Base-by-base conservation (phyloP, 257 asterid species). In the Solanum corneliomulleri region DNA sequence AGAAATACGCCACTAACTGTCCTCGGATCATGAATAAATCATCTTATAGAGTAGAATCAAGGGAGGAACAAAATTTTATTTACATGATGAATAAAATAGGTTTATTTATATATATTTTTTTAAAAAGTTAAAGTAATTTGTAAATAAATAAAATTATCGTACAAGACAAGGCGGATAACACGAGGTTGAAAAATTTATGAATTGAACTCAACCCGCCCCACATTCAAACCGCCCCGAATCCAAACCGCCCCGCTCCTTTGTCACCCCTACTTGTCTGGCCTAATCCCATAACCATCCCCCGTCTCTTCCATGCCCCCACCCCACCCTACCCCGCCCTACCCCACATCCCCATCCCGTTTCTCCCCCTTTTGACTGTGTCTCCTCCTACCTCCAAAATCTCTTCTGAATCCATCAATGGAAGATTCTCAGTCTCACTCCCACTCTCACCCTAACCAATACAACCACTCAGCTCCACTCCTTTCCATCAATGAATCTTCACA, bases 361-460 rank as follows among this genome's bases (percentile, higher is more conserved):
- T 31, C 16, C 31, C 31, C 64, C 88, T 76, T 77, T 76, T 86
- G 75, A 86, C 88, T n/a, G n/a, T 75, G 85, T 86, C 88, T 86
- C 81, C 44, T 44, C 86, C 58, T 7, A 23, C 86, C 82, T 42
- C 47, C 45, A 41, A 47, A 45, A 42, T 25, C 66, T 35, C 76
- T 16, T n/a, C 66, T 68, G 68, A 60, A 44, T 81, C 44, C 86
- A 41, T 80, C 89, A 87, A 87, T 87, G 86, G 89, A 87, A 60
- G 88, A 78, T 20, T 70, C 44, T 70, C 42, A 70, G 42, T 72
- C 83, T 70, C 71, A 72, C 29, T 74, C 88, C 14, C 75, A 56
- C 9, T 23, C 69, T 60, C 69, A 49, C 20, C 49, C 9, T 5
- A 45, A 58, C 23, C 87, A 69, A 11, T 85, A 70, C 62, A 72